These are phyloP conservation scores for Fagus sylvatica DNA, from an alignment of 306 rosid genomes.

Conservation along the genomic window DNA sequence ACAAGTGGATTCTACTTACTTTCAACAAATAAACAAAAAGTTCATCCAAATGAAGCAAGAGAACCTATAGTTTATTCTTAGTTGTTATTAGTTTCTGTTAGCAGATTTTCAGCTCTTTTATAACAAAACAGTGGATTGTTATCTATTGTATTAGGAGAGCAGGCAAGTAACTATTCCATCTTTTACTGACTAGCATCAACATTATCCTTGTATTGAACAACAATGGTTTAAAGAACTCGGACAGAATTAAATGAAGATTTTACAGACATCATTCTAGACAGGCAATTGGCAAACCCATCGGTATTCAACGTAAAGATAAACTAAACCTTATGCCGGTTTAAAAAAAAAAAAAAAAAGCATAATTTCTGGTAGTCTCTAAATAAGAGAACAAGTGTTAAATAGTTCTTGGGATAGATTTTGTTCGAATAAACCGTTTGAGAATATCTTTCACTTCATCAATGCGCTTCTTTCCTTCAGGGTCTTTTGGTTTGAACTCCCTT, in stretches of 20 bases:
- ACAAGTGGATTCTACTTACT: too few relatives aligned
- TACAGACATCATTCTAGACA: constrained; percentile 25
- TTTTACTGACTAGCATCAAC: constrained; percentile 18
- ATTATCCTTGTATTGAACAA: constrained; percentile 3
- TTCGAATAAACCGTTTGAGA: constrained; percentile 70
- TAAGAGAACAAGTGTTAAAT: constrained; percentile 5
- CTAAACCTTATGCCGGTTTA: constrained; percentile 18
- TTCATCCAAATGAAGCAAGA: too few relatives aligned
- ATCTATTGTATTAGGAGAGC: background rate
- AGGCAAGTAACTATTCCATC: background rate
- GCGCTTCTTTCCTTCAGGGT: constrained; percentile 67
- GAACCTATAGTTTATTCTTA: too few relatives aligned
- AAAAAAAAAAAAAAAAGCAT: constrained; percentile 16
- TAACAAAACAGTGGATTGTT: background rate
- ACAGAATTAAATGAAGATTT: constrained; percentile 1
- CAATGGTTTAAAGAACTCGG: constrained; percentile 9
- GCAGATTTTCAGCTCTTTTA: background rate
- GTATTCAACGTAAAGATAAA: constrained; percentile 28
- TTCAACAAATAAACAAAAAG: too few relatives aligned
- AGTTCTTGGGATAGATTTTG: constrained; percentile 68
- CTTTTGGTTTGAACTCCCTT: constrained; percentile 72
- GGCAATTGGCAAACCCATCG: constrained; percentile 21
- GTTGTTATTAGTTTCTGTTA: too few relatives aligned
- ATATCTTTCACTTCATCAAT: constrained; percentile 89
- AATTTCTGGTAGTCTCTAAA: constrained; percentile 1